Evolutionary conservation across 1,284 basidiomycete species (phyloP).

Genomic region (Tilletia setariae): DNA sequence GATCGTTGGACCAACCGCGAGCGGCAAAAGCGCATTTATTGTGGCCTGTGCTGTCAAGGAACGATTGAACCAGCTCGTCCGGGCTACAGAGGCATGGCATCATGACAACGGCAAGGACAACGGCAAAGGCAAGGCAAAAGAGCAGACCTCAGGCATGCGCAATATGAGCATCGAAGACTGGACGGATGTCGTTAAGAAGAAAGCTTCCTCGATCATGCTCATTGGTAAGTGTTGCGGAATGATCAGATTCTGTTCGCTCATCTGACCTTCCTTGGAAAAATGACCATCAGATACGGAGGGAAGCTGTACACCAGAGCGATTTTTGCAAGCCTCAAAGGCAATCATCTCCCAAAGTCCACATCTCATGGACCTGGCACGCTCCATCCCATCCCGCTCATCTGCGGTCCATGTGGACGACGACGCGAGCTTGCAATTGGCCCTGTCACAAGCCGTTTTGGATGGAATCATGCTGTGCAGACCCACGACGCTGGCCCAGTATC

Average conservation of each 20-base stretch:
- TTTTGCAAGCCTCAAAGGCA: neutral
- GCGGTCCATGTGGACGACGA: neutral
- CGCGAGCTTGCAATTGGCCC: neutral
- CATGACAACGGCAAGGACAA: neutral
- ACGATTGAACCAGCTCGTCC: neutral
- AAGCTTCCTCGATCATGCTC: neutral
- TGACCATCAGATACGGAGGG: conserved; percentile 6
- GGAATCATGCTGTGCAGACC: conserved; percentile 3
- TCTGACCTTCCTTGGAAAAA: no score
- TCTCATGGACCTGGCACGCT: neutral
- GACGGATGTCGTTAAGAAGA: neutral
- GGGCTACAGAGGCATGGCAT: neutral
- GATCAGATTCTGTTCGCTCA: neutral
- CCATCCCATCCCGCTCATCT: neutral
- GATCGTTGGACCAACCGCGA: conserved; percentile 5
- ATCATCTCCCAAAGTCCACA: neutral
- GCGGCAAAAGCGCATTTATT: neutral
- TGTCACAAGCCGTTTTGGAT: neutral
- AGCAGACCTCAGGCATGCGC: neutral
- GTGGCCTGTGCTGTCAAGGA: neutral
- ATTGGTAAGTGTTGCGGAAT: neutral
- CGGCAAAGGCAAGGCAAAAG: conserved; percentile 1
- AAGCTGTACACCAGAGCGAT: neutral
- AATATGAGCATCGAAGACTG: neutral
- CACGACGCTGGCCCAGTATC: conserved; percentile 1